A percentile compares a stretch with the other conserved stretches of the same genome.
Conservation (phyloP, 768 basidiomycete species). For the Serendipita sp. region DNA sequence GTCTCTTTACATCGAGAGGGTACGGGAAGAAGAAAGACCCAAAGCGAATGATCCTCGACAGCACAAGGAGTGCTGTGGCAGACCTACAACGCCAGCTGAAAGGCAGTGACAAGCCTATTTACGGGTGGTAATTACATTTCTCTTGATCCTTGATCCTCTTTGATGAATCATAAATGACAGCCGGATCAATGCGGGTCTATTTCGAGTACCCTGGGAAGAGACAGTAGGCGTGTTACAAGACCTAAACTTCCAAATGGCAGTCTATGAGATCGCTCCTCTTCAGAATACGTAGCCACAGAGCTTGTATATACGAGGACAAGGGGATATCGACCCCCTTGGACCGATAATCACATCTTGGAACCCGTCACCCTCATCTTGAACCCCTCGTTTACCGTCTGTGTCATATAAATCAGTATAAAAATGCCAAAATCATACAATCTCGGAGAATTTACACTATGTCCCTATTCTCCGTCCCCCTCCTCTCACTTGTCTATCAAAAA, state of each 20-base stretch:
- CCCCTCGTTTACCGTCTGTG: not conserved
- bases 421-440: not conserved
- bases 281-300: too few species aligned
- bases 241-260: not conserved
- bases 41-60: not conserved
- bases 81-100: not conserved
- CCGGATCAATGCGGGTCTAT: not conserved
- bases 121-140: not conserved
- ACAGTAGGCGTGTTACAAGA: not conserved
- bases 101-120: constrained; percentile 4
- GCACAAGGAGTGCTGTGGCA: not conserved
- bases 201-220: constrained; percentile 5
- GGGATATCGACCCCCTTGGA: not conserved
- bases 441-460: not conserved
- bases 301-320: too few species aligned
- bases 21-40: not conserved
- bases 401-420: too few species aligned
- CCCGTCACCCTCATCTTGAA: not conserved
- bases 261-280: not conserved
- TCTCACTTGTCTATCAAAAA: too few species aligned
- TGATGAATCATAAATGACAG: not conserved
- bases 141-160: not conserved
- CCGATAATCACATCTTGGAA: not conserved
- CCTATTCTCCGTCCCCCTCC: too few species aligned
- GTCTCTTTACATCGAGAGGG: constrained; percentile 7